A percentile compares a stretch with the other conserved stretches of the same genome.
These are phyloP conservation scores for Erigeron philadelphicus DNA, from an alignment of 140 eudicot species.

Conservation along the genomic window DNA sequence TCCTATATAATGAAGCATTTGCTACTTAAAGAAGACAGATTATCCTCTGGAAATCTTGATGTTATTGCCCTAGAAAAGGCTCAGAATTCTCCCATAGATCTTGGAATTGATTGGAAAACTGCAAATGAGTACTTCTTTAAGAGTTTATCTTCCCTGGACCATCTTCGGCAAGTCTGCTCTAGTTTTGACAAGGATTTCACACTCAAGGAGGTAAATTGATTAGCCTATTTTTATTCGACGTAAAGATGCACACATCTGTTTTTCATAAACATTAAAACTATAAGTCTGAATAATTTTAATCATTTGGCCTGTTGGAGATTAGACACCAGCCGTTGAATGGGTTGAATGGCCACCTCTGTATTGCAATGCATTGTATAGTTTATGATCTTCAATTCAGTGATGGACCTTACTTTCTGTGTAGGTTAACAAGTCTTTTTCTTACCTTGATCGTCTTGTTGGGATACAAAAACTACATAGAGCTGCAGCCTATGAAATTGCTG, in stretches of 20 bases:
- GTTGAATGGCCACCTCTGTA: not conserved
- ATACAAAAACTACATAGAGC: conserved; percentile 75
- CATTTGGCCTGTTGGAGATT: not conserved
- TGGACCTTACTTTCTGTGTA: conserved; percentile 24
- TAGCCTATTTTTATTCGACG: not conserved
- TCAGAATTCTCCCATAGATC: conserved; percentile 24
- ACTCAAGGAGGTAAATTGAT: conserved; percentile 56
- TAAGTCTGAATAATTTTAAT: too few species aligned
- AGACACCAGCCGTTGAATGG: not conserved
- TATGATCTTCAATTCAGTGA: not conserved
- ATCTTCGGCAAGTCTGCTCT: conserved; percentile 49
- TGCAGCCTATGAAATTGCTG: conserved; percentile 52
- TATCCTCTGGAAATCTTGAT: conserved; percentile 33
- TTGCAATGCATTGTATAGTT: conserved; percentile 3
- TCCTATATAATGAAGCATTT: conserved; percentile 70
- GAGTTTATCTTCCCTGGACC: conserved; percentile 62
- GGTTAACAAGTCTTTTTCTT: conserved; percentile 63
- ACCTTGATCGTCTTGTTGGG: conserved; percentile 67
- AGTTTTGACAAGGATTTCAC: conserved; percentile 71
- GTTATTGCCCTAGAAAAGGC: conserved; percentile 18
- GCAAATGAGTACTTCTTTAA: conserved; percentile 78
- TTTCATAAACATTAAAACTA: not conserved
- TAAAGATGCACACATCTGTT: not conserved
- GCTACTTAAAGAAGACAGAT: conserved; percentile 43
- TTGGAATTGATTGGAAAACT: conserved; percentile 58